phyloP scores from a whole-genome alignment of 495 filamentous ascomycete species.

The Daldinia grandis region DNA sequence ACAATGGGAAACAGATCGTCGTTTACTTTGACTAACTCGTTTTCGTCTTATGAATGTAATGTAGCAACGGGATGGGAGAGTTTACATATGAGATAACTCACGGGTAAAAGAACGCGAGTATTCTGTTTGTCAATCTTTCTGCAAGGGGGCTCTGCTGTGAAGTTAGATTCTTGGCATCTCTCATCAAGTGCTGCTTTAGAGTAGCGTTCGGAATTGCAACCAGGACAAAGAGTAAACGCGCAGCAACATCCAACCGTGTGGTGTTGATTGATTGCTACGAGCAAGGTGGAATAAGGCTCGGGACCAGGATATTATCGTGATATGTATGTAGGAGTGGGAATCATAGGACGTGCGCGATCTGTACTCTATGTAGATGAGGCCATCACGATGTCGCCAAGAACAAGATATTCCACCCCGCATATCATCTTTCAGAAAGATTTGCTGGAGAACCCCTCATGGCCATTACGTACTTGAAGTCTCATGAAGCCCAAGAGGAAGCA shows the following conservation, averaged over 20 bases:
- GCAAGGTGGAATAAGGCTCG: background rate
- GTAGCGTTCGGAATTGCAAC: background rate
- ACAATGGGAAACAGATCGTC: constrained; percentile 13
- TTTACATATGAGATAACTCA: background rate
- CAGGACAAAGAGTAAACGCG: background rate
- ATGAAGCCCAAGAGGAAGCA: constrained; percentile 2
- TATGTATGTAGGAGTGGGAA: constrained; percentile 6
- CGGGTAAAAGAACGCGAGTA: constrained; percentile 6
- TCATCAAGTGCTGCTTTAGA: background rate
- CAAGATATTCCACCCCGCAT: constrained; percentile 26
- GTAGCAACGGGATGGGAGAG: constrained; percentile 9
- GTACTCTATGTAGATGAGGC: constrained; percentile 30
- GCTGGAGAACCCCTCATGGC: constrained; percentile 13
- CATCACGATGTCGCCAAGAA: constrained; percentile 31
- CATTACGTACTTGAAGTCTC: constrained; percentile 17
- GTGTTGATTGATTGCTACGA: background rate
- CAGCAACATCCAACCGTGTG: background rate
- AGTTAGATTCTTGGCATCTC: constrained; percentile 10
- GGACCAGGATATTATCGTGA: background rate
- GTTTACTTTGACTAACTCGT: constrained; percentile 14
- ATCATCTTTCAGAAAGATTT: background rate
- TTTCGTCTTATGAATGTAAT: constrained; percentile 31
- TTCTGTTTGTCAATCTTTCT: constrained; percentile 23
- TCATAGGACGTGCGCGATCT: constrained; percentile 14
- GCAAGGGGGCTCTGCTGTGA: constrained; percentile 2